Evolutionary conservation across 2,329 filamentous ascomycete genomes (phyloP).

Genomic region (Aspergillus floridensis): DNA sequence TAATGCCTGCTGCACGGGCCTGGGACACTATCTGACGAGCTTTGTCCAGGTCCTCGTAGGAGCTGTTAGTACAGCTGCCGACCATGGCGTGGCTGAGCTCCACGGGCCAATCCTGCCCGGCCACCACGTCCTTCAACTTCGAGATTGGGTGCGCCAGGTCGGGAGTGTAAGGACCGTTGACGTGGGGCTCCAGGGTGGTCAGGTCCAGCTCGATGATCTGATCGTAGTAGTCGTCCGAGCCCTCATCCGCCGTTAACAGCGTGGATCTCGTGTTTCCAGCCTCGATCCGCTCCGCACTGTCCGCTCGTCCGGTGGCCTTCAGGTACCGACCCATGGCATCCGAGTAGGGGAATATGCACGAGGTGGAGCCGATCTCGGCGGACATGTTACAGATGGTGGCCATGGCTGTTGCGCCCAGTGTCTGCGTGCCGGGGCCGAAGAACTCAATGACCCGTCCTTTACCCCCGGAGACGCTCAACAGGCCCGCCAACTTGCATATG

Average conservation of each 20-base stretch:
- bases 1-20: conserved; percentile 74
- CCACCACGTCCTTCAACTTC: conserved; percentile 86
- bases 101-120: conserved; percentile 87
- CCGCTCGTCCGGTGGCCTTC: conserved; percentile 75
- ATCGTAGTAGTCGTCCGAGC: conserved; percentile 74
- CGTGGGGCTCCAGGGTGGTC: conserved; percentile 84
- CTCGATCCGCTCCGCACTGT: conserved; percentile 65
- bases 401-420: conserved; percentile 76
- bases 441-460: conserved; percentile 70
- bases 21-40: conserved; percentile 68
- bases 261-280: conserved; percentile 8
- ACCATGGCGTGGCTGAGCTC: conserved; percentile 93
- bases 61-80: conserved; percentile 92
- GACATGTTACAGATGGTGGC: conserved; percentile 70
- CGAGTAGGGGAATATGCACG: conserved; percentile 92
- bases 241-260: conserved; percentile 79
- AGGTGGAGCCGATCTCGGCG: conserved; percentile 66
- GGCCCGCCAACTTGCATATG: conserved; percentile 91
- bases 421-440: conserved; percentile 65
- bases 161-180: conserved; percentile 96
- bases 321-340: conserved; percentile 95
- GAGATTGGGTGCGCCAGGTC: conserved; percentile 94
- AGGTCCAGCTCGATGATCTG: conserved; percentile 92
- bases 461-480: conserved; percentile 91
- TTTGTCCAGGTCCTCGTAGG: conserved; percentile 71